Conservation (phyloP, 805 yeast species). For the Suhomyces kilbournensis region DNA sequence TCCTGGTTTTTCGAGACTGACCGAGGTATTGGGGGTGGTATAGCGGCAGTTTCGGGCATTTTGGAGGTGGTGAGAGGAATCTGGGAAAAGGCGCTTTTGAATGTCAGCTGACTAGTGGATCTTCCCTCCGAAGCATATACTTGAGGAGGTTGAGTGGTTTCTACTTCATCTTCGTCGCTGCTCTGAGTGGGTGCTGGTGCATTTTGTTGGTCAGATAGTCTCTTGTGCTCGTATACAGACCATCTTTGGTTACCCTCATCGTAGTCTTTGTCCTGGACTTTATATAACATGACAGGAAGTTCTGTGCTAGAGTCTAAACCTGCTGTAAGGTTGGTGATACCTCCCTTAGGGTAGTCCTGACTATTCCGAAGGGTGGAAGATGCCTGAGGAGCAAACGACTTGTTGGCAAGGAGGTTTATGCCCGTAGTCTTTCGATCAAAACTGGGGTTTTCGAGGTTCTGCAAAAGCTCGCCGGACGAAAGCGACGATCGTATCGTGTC, state of each 20-base stretch:
- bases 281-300: constrained; percentile 28
- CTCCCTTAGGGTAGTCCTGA: constrained; percentile 5
- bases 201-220: not conserved
- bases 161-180: not conserved
- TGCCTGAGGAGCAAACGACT: constrained; percentile 5
- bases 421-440: constrained; percentile 5
- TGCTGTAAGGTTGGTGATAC: constrained; percentile 21
- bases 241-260: constrained; percentile 23
- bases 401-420: not conserved
- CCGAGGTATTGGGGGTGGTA: constrained; percentile 1
- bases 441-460: constrained; percentile 15
- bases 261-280: constrained; percentile 26
- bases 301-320: constrained; percentile 25
- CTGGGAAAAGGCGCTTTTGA: constrained; percentile 2
- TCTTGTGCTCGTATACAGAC: constrained; percentile 21
- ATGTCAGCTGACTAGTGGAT: constrained; percentile 1
- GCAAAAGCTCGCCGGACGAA: constrained; percentile 31
- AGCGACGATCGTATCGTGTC: constrained; percentile 18
- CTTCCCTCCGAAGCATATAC: not conserved
- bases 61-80: constrained; percentile 2
- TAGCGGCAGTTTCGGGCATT: not conserved
- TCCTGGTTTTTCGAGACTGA: constrained; percentile 8
- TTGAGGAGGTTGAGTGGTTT: not conserved
- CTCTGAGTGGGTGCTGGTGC: not conserved
- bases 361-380: constrained; percentile 7